These are phyloP conservation scores for Hordeum vulgare DNA, from an alignment of 176 grass and related monocot species.

Conservation along the genomic window MorexV3_pseudomolecules_assembly NC_058522.1:153191049-153191548, in stretches of 20 bases:
- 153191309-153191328: background rate
- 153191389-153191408: too few relatives aligned
- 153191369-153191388: background rate
- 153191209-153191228: too few relatives aligned
- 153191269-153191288: background rate
- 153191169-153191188: too few relatives aligned
- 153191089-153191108: too few relatives aligned
- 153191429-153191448: slow-evolving; percentile 90
- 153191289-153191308: slow-evolving; percentile 6
- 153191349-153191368: background rate
- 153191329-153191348: background rate
- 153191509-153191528: slow-evolving; percentile 84
- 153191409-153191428: background rate
- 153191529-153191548: slow-evolving; percentile 96
- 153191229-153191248: too few relatives aligned
- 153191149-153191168: too few relatives aligned
- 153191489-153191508: slow-evolving; percentile 80
- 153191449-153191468: slow-evolving; percentile 91
- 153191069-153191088: too few relatives aligned
- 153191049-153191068: too few relatives aligned
- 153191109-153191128: too few relatives aligned
- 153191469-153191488: slow-evolving; percentile 81
- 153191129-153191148: too few relatives aligned
- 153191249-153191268: background rate
- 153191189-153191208: too few relatives aligned